Evolutionary conservation across 2,329 filamentous ascomycete genomes (phyloP), one percentile per base, ranked within the genome.

Genomic region (Fusarium longipes): DNA sequence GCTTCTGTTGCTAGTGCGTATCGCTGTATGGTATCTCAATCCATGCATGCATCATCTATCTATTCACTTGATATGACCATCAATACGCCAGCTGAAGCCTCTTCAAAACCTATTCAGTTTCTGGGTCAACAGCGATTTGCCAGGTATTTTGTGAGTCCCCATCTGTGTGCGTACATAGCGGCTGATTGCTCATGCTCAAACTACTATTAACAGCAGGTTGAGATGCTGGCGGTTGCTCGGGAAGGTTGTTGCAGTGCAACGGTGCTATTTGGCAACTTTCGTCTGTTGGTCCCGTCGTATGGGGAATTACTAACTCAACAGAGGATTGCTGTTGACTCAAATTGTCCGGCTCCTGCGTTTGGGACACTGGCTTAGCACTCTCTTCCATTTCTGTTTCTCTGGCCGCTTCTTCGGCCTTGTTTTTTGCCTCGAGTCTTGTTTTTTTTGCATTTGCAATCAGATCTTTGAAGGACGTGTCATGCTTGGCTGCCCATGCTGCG

Each of bases 401-500:
- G 9, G 57, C 53, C 11, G 36, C 63, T n/a, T 71, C 61, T 25
- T 73, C 72, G 2, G 60, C 43, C 53, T 75, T 75, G 20, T 76
- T 76, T 39, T 76, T 75, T 3, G 79, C 77, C 32, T 79, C 81
- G 44, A 70, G 68, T 72, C 81, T 86, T 71, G 85, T 87, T 77
- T 82, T 83, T 63, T 87, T 86, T 17, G 95, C 96, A 70, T 86
- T 89, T 4, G 89, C 90, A 71, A 98, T 95, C 42, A 99, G 77
- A 40, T 91, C 86, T 63, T 89, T 88, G 76, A 97, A 99, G 1
- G 93, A 90, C 18, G 81, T 81, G 45, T 89, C 89, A 78, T 98
- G 91, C 62, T 84, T 89, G 9, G 82, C 82, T 24, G 90, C 89
- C 90, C 95, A 97, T 1, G 88, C 90, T 2, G 84, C 83, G 5